Conservation (phyloP, 345 rosid species). For the Gossypium longicalyx region DNA sequence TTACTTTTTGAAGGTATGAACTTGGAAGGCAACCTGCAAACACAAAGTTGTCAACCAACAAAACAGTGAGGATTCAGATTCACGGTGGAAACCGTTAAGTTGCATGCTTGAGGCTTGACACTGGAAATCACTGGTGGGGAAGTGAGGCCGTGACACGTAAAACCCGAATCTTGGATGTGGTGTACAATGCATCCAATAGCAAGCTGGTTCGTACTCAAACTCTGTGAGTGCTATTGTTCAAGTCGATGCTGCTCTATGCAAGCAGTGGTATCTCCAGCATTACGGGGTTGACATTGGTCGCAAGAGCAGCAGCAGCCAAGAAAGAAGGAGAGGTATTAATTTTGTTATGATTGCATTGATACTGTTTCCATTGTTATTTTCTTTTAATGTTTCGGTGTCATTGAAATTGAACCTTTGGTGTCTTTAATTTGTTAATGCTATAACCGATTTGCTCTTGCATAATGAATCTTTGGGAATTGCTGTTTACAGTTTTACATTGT, state of each 20-base stretch:
- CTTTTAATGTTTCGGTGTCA: neutral
- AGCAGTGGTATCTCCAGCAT: conserved; percentile 63
- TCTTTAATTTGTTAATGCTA: neutral
- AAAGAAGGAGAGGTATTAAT: conserved; percentile 52
- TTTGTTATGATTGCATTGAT: neutral
- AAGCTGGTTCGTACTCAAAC: conserved; percentile 84
- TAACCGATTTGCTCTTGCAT: neutral
- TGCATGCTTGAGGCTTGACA: conserved; percentile 85
- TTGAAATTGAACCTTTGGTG: neutral
- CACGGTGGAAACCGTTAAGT: conserved; percentile 78
- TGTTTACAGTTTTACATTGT: neutral
- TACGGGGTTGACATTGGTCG: conserved; percentile 72
- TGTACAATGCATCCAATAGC: conserved; percentile 79
- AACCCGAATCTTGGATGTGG: conserved; percentile 71
- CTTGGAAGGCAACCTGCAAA: conserved; percentile 83
- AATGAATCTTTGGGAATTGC: neutral
- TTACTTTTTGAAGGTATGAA: conserved; percentile 51
- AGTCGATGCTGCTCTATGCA: conserved; percentile 69
- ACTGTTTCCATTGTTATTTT: neutral
- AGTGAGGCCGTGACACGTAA: conserved; percentile 80
- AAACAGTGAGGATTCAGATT: conserved; percentile 74
- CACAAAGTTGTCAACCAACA: conserved; percentile 76
- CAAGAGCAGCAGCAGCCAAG: conserved; percentile 39
- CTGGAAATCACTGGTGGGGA: conserved; percentile 84
- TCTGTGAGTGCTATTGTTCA: conserved; percentile 58